These are phyloP conservation scores for Cryptosporidium parvum DNA, from an alignment of 169 alveolate species.

Conservation along the genomic window DNA sequence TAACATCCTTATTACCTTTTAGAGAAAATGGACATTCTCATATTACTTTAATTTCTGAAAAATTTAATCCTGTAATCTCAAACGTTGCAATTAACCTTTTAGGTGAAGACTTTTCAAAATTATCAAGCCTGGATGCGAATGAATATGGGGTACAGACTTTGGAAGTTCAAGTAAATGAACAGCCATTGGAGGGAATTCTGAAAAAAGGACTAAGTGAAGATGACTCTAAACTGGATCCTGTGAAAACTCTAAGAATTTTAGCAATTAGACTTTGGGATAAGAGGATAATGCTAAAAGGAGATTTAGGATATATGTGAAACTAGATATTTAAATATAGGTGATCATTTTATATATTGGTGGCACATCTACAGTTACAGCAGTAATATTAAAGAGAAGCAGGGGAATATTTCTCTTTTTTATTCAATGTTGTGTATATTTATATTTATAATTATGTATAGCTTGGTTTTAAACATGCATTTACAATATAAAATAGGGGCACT, in stretches of 20 bases:
- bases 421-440: not conserved
- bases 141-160: not conserved
- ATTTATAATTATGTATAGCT: not conserved
- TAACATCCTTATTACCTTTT: slow-evolving; percentile 10
- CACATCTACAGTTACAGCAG: not conserved
- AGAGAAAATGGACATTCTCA: slow-evolving; percentile 48
- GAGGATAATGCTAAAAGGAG: slow-evolving; percentile 4
- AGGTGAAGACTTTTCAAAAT: not conserved
- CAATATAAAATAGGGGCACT: slow-evolving; percentile 50
- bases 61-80: slow-evolving; percentile 31
- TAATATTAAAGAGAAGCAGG: not conserved
- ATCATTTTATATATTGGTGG: not conserved
- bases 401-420: not conserved
- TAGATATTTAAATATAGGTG: not conserved
- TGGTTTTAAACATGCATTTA: not conserved
- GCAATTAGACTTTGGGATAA: slow-evolving; percentile 22
- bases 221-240: not conserved
- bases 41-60: slow-evolving; percentile 38
- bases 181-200: slow-evolving; percentile 3
- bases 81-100: slow-evolving; percentile 17
- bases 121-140: not conserved
- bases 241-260: not conserved
- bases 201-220: not conserved
- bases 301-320: slow-evolving; percentile 19
- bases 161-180: slow-evolving; percentile 13